Evolutionary conservation across 805 yeast species (phyloP), one percentile per base, ranked within the genome.

Genomic region (Priceomyces melissophilus): DNA sequence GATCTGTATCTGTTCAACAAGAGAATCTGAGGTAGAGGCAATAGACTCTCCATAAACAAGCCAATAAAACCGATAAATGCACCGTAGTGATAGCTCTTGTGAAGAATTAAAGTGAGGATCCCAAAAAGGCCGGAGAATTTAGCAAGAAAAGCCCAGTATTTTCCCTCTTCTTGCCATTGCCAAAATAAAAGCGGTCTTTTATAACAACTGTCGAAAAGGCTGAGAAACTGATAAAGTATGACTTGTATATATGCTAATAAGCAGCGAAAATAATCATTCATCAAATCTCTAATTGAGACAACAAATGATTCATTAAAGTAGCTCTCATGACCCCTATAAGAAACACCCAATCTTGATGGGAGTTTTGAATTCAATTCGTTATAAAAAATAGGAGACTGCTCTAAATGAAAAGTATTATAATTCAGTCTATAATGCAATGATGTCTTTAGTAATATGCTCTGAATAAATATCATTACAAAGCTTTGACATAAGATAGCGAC

Each of bases 381-480:
- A 32, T 49, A 47, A 30, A 68, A 55, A 12, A 47, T 40, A 5
- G 69, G 69, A 33, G 58, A 43, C 3, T 60, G 58, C 11, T 56
- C 51, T 17, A 67, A 47, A 10, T 47, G 44, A 17, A 64, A 66
- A 4, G 71, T 68, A 45, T 63, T 63, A 44, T 62, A 61, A 31
- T 57, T 55, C 7, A 67, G 76, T 45, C 90, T 68, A 54, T 75
- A 83, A 15, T 61, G 67, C 32, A 90, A 67, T 1, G 88, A 82
- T 8, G 79, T 77, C 43, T 75, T 75, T 30, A 89, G 64, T 38
- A 90, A 61, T 1, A 85, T 60, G 30, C 77, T 51, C 53, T 89
- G 97, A 39, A 87, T 84, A 46, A 77, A 71, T n/a, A 89, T 71
- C 96, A 88, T 89, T n/a, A 87, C 78, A 32, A 84, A 53, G 29